Percentiles rank a stretch among this genome's conserved stretches.
Evolutionary conservation across 179 eudicot genomes (phyloP).

Genomic region (Beta corolliflora): DNA sequence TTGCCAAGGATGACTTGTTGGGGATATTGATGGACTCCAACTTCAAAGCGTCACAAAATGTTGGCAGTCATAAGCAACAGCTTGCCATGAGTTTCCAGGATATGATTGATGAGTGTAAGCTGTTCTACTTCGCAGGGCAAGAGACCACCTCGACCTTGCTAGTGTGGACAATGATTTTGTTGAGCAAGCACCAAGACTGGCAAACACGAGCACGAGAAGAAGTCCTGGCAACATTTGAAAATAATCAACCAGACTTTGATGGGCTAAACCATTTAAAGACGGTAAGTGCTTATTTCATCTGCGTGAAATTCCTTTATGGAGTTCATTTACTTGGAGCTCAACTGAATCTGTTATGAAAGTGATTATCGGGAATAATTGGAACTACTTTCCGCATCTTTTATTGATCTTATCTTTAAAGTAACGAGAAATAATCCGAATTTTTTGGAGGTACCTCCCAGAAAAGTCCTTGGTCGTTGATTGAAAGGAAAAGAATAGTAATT

Average conservation of each 20-base stretch:
- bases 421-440: no score
- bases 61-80: constrained; percentile 13
- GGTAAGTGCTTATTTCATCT: constrained; percentile 22
- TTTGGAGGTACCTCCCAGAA: no score
- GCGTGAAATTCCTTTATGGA: neutral
- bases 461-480: no score
- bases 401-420: no score
- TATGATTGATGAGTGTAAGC: constrained; percentile 55
- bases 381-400: no score
- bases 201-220: constrained; percentile 52
- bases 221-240: constrained; percentile 36
- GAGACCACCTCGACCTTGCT: constrained; percentile 51
- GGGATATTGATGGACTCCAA: constrained; percentile 50
- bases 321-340: no score
- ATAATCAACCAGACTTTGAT: constrained; percentile 36
- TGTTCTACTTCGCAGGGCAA: constrained; percentile 58
- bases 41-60: constrained; percentile 26
- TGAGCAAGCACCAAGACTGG: constrained; percentile 50
- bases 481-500: no score
- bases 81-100: constrained; percentile 36
- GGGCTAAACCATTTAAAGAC: constrained; percentile 46
- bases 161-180: constrained; percentile 45
- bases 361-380: no score
- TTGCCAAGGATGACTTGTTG: constrained; percentile 40
- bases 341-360: no score